phyloP scores from a whole-genome alignment of 148 eudicot species.

The Rhododendron molle region DNA sequence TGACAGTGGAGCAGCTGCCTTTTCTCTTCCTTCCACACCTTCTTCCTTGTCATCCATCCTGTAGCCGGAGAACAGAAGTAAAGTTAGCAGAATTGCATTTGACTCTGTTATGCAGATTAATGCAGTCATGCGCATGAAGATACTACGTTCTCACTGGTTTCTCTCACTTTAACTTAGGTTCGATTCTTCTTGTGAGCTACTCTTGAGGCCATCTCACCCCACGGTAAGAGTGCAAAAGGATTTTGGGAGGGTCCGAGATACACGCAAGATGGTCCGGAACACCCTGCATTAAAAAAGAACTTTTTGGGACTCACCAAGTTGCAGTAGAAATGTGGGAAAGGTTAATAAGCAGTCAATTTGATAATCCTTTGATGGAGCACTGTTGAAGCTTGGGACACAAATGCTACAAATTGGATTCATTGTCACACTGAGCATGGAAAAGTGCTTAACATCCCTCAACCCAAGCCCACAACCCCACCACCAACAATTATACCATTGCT shows the following conservation, averaged over 20 bases:
- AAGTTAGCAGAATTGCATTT: neutral
- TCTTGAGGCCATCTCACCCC: no score
- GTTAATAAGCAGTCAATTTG: no score
- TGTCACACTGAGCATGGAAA: neutral
- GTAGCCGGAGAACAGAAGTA: neutral
- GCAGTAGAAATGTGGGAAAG: neutral
- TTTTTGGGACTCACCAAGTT: neutral
- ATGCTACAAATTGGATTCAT: neutral
- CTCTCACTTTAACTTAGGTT: no score
- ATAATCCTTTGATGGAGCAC: neutral
- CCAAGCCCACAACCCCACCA: neutral
- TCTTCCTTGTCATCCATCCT: slow-evolving; percentile 7
- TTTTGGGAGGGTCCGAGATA: no score
- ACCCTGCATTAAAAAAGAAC: neutral
- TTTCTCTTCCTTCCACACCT: slow-evolving; percentile 9
- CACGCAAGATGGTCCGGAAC: no score
- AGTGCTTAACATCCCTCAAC: neutral
- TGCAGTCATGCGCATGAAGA: no score
- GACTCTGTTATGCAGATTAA: no score
- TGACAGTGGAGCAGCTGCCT: slow-evolving; percentile 16
- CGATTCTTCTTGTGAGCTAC: no score
- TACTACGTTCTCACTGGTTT: no score
- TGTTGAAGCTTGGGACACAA: neutral
- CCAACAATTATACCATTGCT: neutral
- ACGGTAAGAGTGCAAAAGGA: no score